Evolutionary conservation across 1,139 yeast genomes (phyloP).

Genomic region (Suhomyces bribrorum): DNA sequence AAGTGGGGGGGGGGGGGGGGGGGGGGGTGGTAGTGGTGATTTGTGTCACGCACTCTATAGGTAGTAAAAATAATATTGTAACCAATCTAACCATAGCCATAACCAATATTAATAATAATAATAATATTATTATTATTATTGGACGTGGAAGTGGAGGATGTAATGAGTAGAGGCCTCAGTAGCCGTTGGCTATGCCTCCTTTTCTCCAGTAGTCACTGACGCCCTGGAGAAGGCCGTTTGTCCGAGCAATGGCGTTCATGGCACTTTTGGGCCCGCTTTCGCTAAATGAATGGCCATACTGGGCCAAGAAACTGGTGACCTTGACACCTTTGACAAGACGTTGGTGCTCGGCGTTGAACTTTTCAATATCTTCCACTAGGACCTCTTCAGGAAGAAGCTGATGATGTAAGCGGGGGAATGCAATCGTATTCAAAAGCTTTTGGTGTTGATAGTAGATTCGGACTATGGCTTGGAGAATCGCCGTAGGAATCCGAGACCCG

Average conservation of each 20-base stretch:
- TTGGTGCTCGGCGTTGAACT: slow-evolving; percentile 31
- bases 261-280: slow-evolving; percentile 44
- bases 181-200: slow-evolving; percentile 43
- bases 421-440: slow-evolving; percentile 65
- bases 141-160: too few species aligned
- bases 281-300: slow-evolving; percentile 31
- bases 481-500: slow-evolving; percentile 85
- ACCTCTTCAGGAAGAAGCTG: slow-evolving; percentile 77
- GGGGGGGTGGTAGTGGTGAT: too few species aligned
- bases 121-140: too few species aligned
- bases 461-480: slow-evolving; percentile 77
- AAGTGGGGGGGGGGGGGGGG: too few species aligned
- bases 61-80: too few species aligned
- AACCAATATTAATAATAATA: too few species aligned
- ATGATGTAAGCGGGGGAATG: slow-evolving; percentile 84
- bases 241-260: slow-evolving; percentile 43
- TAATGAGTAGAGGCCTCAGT: background rate
- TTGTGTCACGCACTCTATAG: too few species aligned
- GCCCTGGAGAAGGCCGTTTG: slow-evolving; percentile 27
- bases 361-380: slow-evolving; percentile 55
- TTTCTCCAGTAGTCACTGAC: slow-evolving; percentile 51
- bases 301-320: slow-evolving; percentile 17
- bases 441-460: slow-evolving; percentile 58
- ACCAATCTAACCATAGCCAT: too few species aligned
- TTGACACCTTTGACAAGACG: slow-evolving; percentile 7